Base-by-base conservation (phyloP, 768 basidiomycete species). In the Coprinopsis marcescibilis region DNA sequence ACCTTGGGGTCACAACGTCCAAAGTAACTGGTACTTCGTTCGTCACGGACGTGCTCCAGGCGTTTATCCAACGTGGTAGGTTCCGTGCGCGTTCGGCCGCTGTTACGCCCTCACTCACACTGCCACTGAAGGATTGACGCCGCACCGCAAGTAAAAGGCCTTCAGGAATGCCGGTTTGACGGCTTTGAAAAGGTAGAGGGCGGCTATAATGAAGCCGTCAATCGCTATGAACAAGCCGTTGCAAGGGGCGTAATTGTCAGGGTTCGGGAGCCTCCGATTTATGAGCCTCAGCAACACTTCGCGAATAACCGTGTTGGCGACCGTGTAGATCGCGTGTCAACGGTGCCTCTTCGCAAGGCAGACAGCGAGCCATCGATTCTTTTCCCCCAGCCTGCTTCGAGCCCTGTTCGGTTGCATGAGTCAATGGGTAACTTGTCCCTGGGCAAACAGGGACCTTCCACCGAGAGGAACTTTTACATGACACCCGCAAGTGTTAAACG, bases 21-120 rank as follows among this genome's bases (percentile, higher is more conserved):
- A 50, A 21, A 58, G 55, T 35, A 67, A 65, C 36, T 69, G 65
- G 62, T 68, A 71, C 27, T 60, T 65, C 10, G 65, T 69, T 8
- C 61, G 52, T 1, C 55, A 54, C 2, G 67, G 69, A 13, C 56
- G 35, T 36, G 44, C 49, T 1, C 55, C 63, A 23, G 69, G 68
- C 2, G 58, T 70, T 24, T 69, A 62, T 33, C 47, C 53, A 5
- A 64, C 51, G 2, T 69, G 68, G 68, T 67, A 43, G 51, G 55
- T 55, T 12, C 21, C 15, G 15, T 39, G 30, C 34, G 32, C n/a
- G 13, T 12, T 33, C 17, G 17, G 10, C 37, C 15, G 23, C 15
- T 15, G 35, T 17, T 30, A 27, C 35, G 13, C 19, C 7, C 10
- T 4, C 29, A 23, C 19, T 42, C 13, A 36, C 8, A 12, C 30